Conservation (phyloP, 208 protist species). For the Acanthamoeba healyi region DNA sequence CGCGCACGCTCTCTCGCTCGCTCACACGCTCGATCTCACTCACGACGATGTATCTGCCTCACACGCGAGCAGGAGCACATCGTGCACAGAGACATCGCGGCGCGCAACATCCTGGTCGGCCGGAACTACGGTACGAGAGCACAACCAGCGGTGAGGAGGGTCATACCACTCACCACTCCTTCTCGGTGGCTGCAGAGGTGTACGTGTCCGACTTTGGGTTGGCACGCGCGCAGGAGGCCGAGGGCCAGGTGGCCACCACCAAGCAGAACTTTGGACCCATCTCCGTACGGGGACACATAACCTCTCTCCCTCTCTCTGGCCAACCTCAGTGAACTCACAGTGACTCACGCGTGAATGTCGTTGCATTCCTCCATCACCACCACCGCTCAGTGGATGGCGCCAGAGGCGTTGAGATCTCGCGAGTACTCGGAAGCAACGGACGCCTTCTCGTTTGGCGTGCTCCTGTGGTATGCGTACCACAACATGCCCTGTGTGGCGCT, state of each 20-base stretch:
- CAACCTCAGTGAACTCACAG: too few relatives aligned
- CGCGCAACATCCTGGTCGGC: conserved; percentile 59
- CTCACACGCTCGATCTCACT: neutral
- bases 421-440: conserved; percentile 72
- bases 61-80: conserved; percentile 44
- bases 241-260: conserved; percentile 1
- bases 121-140: conserved; percentile 30
- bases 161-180: neutral
- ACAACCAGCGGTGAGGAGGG: neutral
- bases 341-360: too few relatives aligned
- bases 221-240: neutral
- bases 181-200: conserved; percentile 21
- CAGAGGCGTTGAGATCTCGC: conserved; percentile 40
- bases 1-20: too few relatives aligned
- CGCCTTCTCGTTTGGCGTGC: conserved; percentile 63
- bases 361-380: too few relatives aligned
- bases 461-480: conserved; percentile 32
- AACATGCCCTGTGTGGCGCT: too few relatives aligned
- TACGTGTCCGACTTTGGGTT: conserved; percentile 73
- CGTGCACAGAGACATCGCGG: conserved; percentile 61
- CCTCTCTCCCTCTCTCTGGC: neutral
- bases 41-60: neutral
- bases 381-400: conserved; percentile 79
- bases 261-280: conserved; percentile 72
- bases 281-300: conserved; percentile 28